Evolutionary conservation across 257 asterid genomes (phyloP).

Genomic region (Scutellaria barbata): DNA sequence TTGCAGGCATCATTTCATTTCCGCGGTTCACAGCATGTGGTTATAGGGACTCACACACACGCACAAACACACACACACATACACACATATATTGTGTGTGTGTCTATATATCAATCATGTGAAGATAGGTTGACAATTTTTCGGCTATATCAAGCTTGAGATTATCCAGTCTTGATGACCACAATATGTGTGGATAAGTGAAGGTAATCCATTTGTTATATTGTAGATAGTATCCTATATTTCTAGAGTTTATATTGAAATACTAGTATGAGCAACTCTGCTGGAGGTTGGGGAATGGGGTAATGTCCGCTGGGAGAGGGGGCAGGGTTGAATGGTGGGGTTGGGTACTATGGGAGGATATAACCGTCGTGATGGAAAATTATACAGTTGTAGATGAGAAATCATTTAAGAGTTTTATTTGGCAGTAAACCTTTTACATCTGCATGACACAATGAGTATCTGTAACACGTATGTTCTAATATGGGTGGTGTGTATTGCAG

Average conservation of each 20-base stretch:
- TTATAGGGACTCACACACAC: too few species aligned
- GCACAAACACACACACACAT: too few species aligned
- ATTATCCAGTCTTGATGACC: conserved; percentile 6
- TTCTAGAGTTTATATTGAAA: neutral
- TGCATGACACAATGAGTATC: neutral
- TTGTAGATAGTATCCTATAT: neutral
- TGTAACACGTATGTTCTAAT: conserved; percentile 23
- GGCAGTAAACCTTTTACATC: conserved; percentile 13
- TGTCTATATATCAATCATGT: neutral
- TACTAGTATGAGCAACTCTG: neutral
- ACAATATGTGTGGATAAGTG: conserved; percentile 5
- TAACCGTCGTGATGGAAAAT: neutral
- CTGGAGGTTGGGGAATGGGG: conserved; percentile 19
- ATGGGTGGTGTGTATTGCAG: conserved; percentile 52
- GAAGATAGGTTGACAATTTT: conserved; percentile 6
- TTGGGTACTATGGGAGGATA: neutral
- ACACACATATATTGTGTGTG: neutral
- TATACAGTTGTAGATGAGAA: conserved; percentile 13
- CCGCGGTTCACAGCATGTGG: too few species aligned
- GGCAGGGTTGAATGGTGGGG: neutral
- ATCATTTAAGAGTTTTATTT: neutral
- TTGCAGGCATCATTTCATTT: too few species aligned
- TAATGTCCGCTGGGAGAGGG: neutral
- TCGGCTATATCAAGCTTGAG: neutral
- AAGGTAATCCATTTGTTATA: conserved; percentile 2